Conservation (phyloP, 805 yeast genomes). For the Candida koratica region DNA sequence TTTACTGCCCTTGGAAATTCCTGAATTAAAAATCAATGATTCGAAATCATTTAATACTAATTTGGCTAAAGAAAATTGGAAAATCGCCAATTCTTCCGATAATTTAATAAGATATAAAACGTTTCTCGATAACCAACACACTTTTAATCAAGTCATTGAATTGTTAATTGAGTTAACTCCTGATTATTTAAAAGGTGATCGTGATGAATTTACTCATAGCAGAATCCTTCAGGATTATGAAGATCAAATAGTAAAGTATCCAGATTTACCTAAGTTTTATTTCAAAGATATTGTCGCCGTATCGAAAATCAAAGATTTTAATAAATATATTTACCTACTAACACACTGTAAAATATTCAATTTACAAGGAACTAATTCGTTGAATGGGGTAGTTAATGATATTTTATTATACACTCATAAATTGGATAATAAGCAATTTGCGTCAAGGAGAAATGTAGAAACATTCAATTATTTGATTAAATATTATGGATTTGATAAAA, state of each 20-base stretch:
- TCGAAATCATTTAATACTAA: slow-evolving; percentile 19
- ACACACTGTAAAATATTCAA: slow-evolving; percentile 34
- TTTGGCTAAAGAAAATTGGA: slow-evolving; percentile 28
- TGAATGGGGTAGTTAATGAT: slow-evolving; percentile 34
- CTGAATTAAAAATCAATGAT: slow-evolving; percentile 29
- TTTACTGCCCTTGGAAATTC: slow-evolving; percentile 31
- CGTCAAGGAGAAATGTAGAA: slow-evolving; percentile 28
- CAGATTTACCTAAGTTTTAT: slow-evolving; percentile 19
- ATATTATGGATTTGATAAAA: slow-evolving; percentile 37
- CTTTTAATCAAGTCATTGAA: slow-evolving; percentile 31
- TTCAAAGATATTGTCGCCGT: slow-evolving; percentile 33
- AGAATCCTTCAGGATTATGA: slow-evolving; percentile 17
- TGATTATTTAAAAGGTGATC: slow-evolving; percentile 19
- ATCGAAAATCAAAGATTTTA: slow-evolving; percentile 28
- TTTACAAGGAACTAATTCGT: slow-evolving; percentile 30
- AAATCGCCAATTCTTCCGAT: slow-evolving; percentile 17
- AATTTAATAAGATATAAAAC: slow-evolving; percentile 19
- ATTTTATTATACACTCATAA: slow-evolving; percentile 37
- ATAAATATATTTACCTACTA: slow-evolving; percentile 32
- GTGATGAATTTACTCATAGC: slow-evolving; percentile 12
- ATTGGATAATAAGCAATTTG: slow-evolving; percentile 27
- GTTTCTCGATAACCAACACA: slow-evolving; percentile 26
- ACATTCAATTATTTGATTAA: slow-evolving; percentile 39
- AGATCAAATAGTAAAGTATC: slow-evolving; percentile 9
- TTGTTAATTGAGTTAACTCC: slow-evolving; percentile 32